A percentile compares a stretch with the other conserved stretches of the same genome.
These are phyloP conservation scores for Lipomyces orientalis DNA, from an alignment of 805 yeast species.

Conservation along the genomic window DNA sequence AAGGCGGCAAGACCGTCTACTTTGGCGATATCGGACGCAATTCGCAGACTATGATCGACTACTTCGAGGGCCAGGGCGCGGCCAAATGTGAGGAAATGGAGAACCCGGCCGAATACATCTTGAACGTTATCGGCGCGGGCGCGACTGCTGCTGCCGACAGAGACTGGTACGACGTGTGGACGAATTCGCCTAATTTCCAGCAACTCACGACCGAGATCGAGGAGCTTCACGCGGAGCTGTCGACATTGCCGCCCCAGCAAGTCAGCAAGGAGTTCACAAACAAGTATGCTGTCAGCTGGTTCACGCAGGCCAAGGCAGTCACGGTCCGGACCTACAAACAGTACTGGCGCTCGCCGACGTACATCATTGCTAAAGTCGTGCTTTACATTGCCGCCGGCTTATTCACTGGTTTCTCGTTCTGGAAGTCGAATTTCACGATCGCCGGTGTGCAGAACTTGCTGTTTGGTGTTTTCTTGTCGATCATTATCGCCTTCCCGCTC, in stretches of 20 bases:
- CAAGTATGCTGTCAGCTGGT: constrained; percentile 56
- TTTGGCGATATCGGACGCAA: constrained; percentile 79
- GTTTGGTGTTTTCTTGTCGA: constrained; percentile 64
- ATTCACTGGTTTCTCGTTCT: constrained; percentile 75
- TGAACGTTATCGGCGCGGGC: constrained; percentile 80
- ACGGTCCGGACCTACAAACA: constrained; percentile 51
- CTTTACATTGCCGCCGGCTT: constrained; percentile 59
- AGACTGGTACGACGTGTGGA: constrained; percentile 73
- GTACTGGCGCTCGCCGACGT: constrained; percentile 66
- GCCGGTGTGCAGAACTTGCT: constrained; percentile 65
- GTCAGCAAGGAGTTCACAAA: constrained; percentile 38
- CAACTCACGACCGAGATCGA: constrained; percentile 47
- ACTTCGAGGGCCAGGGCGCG: constrained; percentile 77
- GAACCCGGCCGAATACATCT: constrained; percentile 78
- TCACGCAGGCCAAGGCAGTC: constrained; percentile 53
- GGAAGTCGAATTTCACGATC: constrained; percentile 57
- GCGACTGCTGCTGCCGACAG: constrained; percentile 66
- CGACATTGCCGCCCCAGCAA: constrained; percentile 38
- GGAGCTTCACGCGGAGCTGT: constrained; percentile 43
- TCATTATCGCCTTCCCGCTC: constrained; percentile 62
- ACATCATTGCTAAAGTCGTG: constrained; percentile 65
- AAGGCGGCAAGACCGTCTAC: constrained; percentile 81
- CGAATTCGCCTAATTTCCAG: constrained; percentile 51
- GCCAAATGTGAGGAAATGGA: constrained; percentile 64
- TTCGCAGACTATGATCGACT: constrained; percentile 61